Evolutionary conservation across 2,329 filamentous ascomycete genomes (phyloP).

Genomic region (Colletotrichum navitas): DNA sequence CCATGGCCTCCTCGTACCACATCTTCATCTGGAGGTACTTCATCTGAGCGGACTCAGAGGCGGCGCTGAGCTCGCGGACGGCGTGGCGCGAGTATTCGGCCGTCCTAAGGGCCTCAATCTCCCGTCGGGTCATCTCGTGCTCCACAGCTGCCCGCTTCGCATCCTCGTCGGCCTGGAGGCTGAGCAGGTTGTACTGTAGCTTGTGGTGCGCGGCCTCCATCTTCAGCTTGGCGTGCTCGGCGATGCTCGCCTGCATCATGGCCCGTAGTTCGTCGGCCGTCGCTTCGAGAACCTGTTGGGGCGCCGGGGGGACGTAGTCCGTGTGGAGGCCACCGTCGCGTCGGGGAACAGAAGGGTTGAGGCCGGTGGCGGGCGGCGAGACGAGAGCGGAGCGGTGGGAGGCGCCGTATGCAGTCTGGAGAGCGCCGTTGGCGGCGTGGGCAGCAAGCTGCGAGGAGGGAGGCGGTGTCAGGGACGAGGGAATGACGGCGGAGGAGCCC

Average conservation of each 20-base stretch:
- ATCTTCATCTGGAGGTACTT: conserved; percentile 73
- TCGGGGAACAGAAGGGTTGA: conserved; percentile 49
- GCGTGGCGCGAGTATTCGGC: conserved; percentile 77
- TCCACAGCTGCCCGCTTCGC: conserved; percentile 90
- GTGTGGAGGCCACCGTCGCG: conserved; percentile 38
- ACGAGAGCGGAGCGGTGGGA: conserved; percentile 64
- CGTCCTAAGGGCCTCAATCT: conserved; percentile 85
- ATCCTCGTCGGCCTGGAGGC: conserved; percentile 86
- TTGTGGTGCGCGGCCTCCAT: conserved; percentile 92
- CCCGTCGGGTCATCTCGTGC: conserved; percentile 88
- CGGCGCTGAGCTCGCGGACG: conserved; percentile 64
- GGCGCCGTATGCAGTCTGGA: conserved; percentile 49
- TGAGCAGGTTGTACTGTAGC: conserved; percentile 87
- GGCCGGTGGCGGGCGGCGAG: conserved; percentile 66
- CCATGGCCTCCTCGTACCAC: conserved; percentile 74
- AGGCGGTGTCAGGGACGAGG: conserved; percentile 70
- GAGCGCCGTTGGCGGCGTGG: conserved; percentile 47
- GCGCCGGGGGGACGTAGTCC: conserved; percentile 62
- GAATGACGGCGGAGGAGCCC: conserved; percentile 60
- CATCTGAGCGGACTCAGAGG: conserved; percentile 65
- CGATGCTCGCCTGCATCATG: conserved; percentile 67
- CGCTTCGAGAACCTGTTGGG: conserved; percentile 65
- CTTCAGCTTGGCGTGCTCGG: conserved; percentile 72
- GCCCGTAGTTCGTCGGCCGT: conserved; percentile 67
- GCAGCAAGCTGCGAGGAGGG: conserved; percentile 65